Base-by-base conservation (phyloP, 345 rosid species). In the Cardamine occulta region DNA sequence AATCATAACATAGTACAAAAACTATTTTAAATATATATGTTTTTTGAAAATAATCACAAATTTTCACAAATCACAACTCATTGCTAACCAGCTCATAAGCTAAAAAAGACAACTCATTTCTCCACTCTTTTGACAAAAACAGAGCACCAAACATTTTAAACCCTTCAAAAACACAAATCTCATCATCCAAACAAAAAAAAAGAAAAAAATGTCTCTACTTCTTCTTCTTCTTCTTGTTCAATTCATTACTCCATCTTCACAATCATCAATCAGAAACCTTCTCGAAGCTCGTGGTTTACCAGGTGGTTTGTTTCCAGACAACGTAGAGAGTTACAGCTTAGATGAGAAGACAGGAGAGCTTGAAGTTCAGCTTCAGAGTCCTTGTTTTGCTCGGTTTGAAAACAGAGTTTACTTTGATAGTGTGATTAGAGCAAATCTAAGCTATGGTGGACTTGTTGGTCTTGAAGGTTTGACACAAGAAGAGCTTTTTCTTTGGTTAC, bases 401-500 rank as follows among this genome's bases (percentile, higher is more conserved):
- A 85, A 85, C 21, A 81, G 96, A 55, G 92, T 93, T 23, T 72
- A 70, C 65, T 91, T 91, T 57, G 91, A 91, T 48, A 85, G 86
- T 7, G 87, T 86, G 45, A 86, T 93, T 15, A 85, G 75, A 51
- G 98, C 96, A 19, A 93, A 91, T 66, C 89, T 93, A 32, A 89
- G 89, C 54, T 93, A 91, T 56, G 97, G 98, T 39, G 94, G 93
- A 12, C 88, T 93, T 24, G 52, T 79, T n/a, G 98, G 93, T 1
- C 77, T 93, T 53, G 82, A 91, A 77, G 98, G 97, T 13, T 83
- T 93, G 13, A 71, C 83, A 21, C 97, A 91, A 67, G 89, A 89
- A 77, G 98, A 93, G 83, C 86, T 91, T 14, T 93, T 93, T 51
- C 85, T 91, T 13, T 93, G 97, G 98, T 76, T 93, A 21, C 97